Conservation (phyloP, 371 early-diverging fungal genomes). For the Circinella umbellata region DNA sequence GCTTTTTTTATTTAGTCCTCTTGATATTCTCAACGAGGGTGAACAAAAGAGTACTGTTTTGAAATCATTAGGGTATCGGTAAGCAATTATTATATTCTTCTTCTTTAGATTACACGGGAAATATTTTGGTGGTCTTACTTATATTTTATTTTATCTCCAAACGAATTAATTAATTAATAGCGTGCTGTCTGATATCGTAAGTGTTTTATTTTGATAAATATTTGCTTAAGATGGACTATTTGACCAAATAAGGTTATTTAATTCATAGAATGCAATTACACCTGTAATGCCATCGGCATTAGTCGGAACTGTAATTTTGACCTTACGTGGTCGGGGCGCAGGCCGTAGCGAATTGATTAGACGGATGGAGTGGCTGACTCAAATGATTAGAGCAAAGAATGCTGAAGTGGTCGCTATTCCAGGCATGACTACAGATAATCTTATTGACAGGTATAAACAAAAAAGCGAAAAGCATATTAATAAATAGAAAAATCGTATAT, state of each 20-base stretch:
- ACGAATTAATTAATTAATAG: constrained; percentile 24
- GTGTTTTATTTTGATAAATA: constrained; percentile 16
- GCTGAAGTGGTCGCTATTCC: constrained; percentile 83
- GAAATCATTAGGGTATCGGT: constrained; percentile 60
- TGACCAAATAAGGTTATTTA: neutral
- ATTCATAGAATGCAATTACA: constrained; percentile 56
- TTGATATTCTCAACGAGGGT: constrained; percentile 24
- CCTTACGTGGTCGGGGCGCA: constrained; percentile 83
- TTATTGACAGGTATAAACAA: constrained; percentile 60
- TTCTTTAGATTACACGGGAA: too few relatives aligned
- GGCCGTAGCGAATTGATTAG: constrained; percentile 80
- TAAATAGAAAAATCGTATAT: neutral
- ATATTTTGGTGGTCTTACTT: too few relatives aligned
- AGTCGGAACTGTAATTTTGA: constrained; percentile 83
- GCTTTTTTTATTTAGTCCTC: constrained; percentile 15
- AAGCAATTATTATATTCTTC: neutral
- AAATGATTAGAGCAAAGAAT: constrained; percentile 69
- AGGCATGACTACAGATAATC: constrained; percentile 61
- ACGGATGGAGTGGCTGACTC: constrained; percentile 75
- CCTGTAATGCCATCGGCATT: constrained; percentile 88
- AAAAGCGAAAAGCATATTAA: neutral
- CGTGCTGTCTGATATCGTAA: constrained; percentile 69
- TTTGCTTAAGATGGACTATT: neutral
- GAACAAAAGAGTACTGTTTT: constrained; percentile 39
- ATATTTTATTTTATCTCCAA: neutral